Evolutionary conservation across 208 protist species (phyloP).

Genomic region (Wallacemonas collosoma): DNA sequence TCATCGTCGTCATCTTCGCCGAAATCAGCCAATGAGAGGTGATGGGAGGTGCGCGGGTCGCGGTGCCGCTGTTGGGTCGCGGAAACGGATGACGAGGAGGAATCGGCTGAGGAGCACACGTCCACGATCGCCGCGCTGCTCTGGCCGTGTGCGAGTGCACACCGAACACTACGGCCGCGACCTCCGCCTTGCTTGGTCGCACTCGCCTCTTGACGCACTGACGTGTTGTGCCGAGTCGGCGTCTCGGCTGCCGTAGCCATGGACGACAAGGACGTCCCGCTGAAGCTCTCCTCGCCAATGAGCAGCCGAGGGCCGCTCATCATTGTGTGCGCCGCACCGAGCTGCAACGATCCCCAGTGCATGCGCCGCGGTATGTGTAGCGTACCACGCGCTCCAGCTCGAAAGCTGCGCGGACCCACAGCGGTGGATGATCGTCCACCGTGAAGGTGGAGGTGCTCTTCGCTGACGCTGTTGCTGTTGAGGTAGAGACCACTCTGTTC

Average conservation of each 20-base stretch:
- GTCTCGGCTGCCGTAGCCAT: not conserved
- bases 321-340: not conserved
- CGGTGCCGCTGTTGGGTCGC: no score
- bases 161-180: no score
- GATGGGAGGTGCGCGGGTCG: not conserved
- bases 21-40: slow-evolving; percentile 27
- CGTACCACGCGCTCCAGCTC: not conserved
- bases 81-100: not conserved
- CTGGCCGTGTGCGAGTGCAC: not conserved
- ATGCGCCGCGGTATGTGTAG: slow-evolving; percentile 1
- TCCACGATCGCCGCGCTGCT: slow-evolving; percentile 14
- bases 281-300: slow-evolving; percentile 19
- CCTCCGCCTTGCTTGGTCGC: no score
- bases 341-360: slow-evolving; percentile 15
- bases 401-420: not conserved
- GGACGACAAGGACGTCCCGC: slow-evolving; percentile 3
- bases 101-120: not conserved
- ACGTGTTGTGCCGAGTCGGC: no score
- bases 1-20: slow-evolving; percentile 21
- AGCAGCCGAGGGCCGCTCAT: slow-evolving; percentile 7
- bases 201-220: no score
- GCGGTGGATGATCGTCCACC: not conserved
- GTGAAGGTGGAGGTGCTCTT: not conserved
- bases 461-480: slow-evolving; percentile 4
- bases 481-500: not conserved